These are phyloP conservation scores for Jatropha podagrica DNA, from an alignment of 441 rosid species.

Conservation along the genomic window DNA sequence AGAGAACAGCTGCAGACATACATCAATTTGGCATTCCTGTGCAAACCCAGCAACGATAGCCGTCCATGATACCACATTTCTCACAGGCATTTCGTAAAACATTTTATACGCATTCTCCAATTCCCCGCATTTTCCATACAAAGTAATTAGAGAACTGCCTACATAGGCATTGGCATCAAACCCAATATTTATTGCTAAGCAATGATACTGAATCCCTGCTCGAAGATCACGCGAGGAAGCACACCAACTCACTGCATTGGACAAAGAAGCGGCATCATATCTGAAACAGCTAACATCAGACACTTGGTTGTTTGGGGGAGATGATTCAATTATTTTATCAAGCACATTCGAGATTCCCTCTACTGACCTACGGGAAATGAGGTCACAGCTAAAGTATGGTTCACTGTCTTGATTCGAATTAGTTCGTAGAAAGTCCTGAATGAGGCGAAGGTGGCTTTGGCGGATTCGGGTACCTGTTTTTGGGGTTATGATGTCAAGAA, in stretches of 20 bases:
- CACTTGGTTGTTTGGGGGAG: conserved; percentile 25
- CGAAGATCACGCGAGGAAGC: conserved; percentile 43
- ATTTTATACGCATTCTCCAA: conserved; percentile 42
- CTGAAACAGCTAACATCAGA: conserved; percentile 17
- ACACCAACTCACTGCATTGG: conserved; percentile 56
- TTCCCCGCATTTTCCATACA: conserved; percentile 53
- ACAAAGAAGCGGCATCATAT: conserved; percentile 46
- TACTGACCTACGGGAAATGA: conserved; percentile 13
- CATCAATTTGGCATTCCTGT: conserved; percentile 55
- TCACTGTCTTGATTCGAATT: conserved; percentile 28
- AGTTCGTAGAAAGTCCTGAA: conserved; percentile 50
- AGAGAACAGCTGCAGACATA: conserved; percentile 56
- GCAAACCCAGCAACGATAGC: conserved; percentile 78
- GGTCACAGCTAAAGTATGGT: conserved; percentile 19
- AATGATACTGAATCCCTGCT: conserved; percentile 59
- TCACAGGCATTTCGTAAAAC: conserved; percentile 79
- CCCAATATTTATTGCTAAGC: conserved; percentile 55
- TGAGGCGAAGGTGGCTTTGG: conserved; percentile 52
- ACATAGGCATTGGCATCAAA: conserved; percentile 52
- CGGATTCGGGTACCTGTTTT: conserved; percentile 24
- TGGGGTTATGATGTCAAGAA: conserved; percentile 47
- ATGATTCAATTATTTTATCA: conserved; percentile 32
- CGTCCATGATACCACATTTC: conserved; percentile 80
- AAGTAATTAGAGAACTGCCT: conserved; percentile 56
- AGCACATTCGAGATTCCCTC: conserved; percentile 28